These are phyloP conservation scores for Stylonectria norvegica DNA, from an alignment of 2,329 filamentous ascomycete genomes.

Conservation along the genomic window DNA sequence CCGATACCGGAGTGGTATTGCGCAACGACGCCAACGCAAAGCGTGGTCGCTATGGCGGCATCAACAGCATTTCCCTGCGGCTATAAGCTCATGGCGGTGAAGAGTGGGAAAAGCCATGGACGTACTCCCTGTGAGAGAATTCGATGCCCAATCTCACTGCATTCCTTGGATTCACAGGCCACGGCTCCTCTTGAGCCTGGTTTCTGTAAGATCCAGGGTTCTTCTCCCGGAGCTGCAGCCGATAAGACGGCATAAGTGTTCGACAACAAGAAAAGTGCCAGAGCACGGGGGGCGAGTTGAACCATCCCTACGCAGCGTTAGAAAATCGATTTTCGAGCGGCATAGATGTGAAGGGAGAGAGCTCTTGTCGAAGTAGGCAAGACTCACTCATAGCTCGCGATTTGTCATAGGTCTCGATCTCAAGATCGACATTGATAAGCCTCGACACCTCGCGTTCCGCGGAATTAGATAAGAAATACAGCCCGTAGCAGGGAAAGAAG, in stretches of 20 bases:
- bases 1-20: conserved; percentile 83
- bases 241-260: background rate
- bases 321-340: too few species aligned
- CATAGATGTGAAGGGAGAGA: background rate
- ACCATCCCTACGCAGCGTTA: background rate
- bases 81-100: background rate
- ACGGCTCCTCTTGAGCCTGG: conserved; percentile 53
- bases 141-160: conserved; percentile 41
- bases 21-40: conserved; percentile 71
- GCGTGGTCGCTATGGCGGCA: conserved; percentile 68
- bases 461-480: too few species aligned
- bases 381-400: conserved; percentile 1
- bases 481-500: too few species aligned
- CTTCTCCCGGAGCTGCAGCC: background rate
- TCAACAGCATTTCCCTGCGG: conserved; percentile 70
- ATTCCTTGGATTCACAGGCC: conserved; percentile 64
- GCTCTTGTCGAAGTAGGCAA: too few species aligned
- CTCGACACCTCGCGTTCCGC: too few species aligned
- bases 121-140: conserved; percentile 38
- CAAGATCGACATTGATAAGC: too few species aligned
- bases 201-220: background rate
- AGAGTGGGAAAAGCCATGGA: conserved; percentile 4
- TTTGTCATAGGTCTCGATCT: background rate
- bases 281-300: background rate
- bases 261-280: conserved; percentile 8